Conservation (phyloP, 495 filamentous ascomycete genomes). For the Hypomontagnella monticulosa region DNA sequence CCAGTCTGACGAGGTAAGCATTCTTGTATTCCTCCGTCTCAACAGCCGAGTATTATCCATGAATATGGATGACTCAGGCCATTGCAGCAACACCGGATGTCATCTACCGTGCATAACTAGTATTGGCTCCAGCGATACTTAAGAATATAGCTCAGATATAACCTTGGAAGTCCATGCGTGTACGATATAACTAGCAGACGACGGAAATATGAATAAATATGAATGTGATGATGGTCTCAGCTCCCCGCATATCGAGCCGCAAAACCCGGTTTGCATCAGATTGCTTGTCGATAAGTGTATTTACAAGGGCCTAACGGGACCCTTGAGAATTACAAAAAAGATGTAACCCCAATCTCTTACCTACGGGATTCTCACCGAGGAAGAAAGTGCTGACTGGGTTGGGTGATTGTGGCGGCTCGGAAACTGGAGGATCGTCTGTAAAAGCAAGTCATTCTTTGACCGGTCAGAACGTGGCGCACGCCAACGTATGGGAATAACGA, state of each 20-base stretch:
- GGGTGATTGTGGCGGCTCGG: background rate
- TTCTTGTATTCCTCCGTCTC: too few species aligned
- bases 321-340: background rate
- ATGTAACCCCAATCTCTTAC: conserved; percentile 11
- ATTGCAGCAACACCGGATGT: too few species aligned
- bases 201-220: too few species aligned
- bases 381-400: conserved; percentile 13
- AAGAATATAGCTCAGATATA: too few species aligned
- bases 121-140: too few species aligned
- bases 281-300: background rate
- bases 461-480: conserved; percentile 17
- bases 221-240: background rate
- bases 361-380: background rate
- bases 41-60: too few species aligned
- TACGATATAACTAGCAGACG: background rate
- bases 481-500: conserved; percentile 2
- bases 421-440: background rate
- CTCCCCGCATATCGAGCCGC: background rate
- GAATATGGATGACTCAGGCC: too few species aligned
- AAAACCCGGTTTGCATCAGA: conserved; percentile 18
- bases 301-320: background rate
- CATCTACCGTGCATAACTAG: too few species aligned
- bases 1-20: too few species aligned
- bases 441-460: conserved; percentile 20
- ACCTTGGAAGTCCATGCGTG: background rate